Conservation (phyloP, 2,329 filamentous ascomycete species). For the Clonostachys chloroleuca region DNA sequence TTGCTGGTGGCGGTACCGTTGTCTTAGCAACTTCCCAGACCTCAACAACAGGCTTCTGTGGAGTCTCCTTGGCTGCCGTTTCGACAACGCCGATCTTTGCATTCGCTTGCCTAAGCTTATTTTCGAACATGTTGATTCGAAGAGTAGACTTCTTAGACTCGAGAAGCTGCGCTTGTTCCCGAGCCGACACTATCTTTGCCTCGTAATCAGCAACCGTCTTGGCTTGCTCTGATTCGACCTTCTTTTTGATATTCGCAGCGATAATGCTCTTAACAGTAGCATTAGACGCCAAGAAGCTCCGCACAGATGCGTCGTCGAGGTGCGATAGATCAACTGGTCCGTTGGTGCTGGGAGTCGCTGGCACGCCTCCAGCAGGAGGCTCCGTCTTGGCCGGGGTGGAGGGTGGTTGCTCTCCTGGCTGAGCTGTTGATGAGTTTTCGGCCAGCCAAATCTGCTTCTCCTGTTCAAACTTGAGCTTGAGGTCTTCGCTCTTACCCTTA, state of each 20-base stretch:
- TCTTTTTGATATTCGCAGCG: conserved; percentile 61
- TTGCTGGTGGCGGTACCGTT: conserved; percentile 7
- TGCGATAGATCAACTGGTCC: conserved; percentile 35
- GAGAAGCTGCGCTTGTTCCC: conserved; percentile 64
- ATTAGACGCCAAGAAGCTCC: conserved; percentile 53
- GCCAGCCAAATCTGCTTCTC: conserved; percentile 59
- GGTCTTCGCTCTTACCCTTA: conserved; percentile 58
- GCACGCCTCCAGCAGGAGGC: conserved; percentile 10
- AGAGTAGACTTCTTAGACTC: conserved; percentile 70
- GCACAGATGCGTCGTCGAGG: conserved; percentile 50
- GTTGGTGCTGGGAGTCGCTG: neutral
- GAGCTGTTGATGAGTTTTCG: conserved; percentile 31
- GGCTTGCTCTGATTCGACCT: conserved; percentile 49
- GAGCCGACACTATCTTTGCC: conserved; percentile 46
- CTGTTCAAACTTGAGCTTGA: conserved; percentile 55
- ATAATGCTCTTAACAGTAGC: conserved; percentile 54
- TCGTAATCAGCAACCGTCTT: conserved; percentile 43
- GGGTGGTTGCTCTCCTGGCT: conserved; percentile 11
- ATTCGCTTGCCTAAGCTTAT: conserved; percentile 55
- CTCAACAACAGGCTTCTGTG: conserved; percentile 75
- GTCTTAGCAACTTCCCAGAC: conserved; percentile 80
- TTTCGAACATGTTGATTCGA: conserved; percentile 76
- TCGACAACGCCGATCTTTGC: conserved; percentile 77
- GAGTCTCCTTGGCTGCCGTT: conserved; percentile 79
- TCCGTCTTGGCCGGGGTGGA: conserved; percentile 35